Base-by-base conservation (phyloP, 2,329 filamentous ascomycete genomes). In the Pseudogymnoascus sp. region DNA sequence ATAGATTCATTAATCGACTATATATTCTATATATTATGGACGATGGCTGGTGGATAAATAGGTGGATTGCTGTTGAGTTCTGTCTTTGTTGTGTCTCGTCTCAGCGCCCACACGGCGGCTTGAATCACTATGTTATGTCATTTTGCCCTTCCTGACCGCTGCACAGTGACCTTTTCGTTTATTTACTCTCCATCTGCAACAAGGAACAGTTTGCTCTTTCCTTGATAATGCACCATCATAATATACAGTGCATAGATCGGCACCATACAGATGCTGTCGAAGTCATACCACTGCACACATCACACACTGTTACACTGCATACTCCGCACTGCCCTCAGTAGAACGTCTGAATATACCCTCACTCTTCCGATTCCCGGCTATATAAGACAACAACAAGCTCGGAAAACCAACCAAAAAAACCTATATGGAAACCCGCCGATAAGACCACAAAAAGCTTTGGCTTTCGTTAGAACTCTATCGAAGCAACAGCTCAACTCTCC, bases 381-480 rank as follows among this genome's bases (percentile, higher is more conserved):
- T 52, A 28, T 52, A 52, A 52, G 9, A 52, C 41, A 30, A 52
- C 41, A 28, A 18, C 3, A 52, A 6, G 15, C 23, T 52, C 23
- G 3, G 41, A 30, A 52, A 30, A n/a, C 39, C 19, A 45, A 26
- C 39, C 39, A 48, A n/a, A 41, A 41, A 9, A 52, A 30, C 30
- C 23, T 30, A 52, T 26, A 52, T 52, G 26, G 23, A 52, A 52
- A 52, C n/a, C 45, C 45, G 21, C 26, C 5, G n/a, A 3, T 30
- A 10, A 52, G 45, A 52, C 23, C 45, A 52, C 18, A 13, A 30
- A 52, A 28, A 52, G 45, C 45, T 52, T 52, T 52, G 45, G 45
- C 45, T 30, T 30, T 52, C 45, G 45, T 52, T 52, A 26, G 45
- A 52, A 52, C 45, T 52, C 45, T 52, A 52, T 52, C 45, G 45